These are phyloP conservation scores for Excoecaria agallocha DNA, from an alignment of 345 rosid species.

Conservation along the genomic window DNA sequence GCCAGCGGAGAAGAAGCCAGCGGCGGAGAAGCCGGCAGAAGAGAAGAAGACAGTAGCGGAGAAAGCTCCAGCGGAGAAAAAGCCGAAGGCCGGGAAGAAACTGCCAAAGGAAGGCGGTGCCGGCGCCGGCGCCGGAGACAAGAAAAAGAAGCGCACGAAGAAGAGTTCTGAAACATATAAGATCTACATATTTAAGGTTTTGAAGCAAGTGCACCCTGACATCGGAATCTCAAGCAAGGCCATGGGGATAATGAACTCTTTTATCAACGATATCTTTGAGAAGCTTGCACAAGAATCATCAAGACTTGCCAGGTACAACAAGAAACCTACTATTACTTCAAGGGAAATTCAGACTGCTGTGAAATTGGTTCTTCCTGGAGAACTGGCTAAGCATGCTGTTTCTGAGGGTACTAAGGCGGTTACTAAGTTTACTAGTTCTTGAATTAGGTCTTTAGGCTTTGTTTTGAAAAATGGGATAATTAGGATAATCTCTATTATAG, in stretches of 20 bases:
- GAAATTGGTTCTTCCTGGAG: constrained; percentile 18
- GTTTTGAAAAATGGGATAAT: neutral
- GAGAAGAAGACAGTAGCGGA: constrained; percentile 17
- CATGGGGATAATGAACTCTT: constrained; percentile 76
- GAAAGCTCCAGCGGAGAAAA: constrained; percentile 19
- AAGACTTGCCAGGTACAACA: constrained; percentile 71
- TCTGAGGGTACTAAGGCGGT: constrained; percentile 25
- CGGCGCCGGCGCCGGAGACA: constrained; percentile 16
- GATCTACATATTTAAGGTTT: constrained; percentile 74
- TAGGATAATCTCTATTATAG: too few species aligned
- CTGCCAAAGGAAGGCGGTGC: constrained; percentile 19
- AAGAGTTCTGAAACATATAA: constrained; percentile 68
- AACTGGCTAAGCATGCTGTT: constrained; percentile 19
- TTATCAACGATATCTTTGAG: constrained; percentile 72
- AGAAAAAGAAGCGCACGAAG: constrained; percentile 30
- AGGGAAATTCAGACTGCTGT: constrained; percentile 25
- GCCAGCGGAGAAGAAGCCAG: constrained; percentile 40
- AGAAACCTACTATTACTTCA: constrained; percentile 49
- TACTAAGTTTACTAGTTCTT: constrained; percentile 21
- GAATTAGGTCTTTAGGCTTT: neutral
- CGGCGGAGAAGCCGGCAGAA: constrained; percentile 5
- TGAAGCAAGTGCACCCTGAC: constrained; percentile 58
- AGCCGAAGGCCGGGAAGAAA: constrained; percentile 24
- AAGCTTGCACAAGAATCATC: constrained; percentile 73
- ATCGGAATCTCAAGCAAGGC: constrained; percentile 66